phyloP scores from a whole-genome alignment of 148 eudicot genomes.

The Pouteria glomerata region DNA sequence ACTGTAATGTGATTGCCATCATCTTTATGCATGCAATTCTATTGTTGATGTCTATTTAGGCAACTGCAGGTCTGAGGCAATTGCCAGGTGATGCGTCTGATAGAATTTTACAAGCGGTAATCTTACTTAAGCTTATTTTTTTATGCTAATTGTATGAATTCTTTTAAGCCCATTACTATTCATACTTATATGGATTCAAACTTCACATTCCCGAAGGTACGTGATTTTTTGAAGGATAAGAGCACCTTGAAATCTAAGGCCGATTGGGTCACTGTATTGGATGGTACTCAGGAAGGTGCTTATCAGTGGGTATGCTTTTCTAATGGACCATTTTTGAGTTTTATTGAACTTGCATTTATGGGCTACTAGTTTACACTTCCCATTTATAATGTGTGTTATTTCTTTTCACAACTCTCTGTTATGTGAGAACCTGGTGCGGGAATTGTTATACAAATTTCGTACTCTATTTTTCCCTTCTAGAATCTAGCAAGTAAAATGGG shows the following conservation, averaged over 20 bases:
- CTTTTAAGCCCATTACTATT: background rate
- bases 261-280: conserved; percentile 80
- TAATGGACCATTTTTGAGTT: background rate
- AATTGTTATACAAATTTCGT: background rate
- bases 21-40: background rate
- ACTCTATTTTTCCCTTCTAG: background rate
- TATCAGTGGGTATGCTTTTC: conserved; percentile 87
- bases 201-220: conserved; percentile 50
- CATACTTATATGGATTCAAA: conserved; percentile 5
- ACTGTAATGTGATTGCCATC: background rate
- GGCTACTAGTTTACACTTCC: background rate
- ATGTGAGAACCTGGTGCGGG: background rate
- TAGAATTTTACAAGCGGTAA: conserved; percentile 88
- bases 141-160: conserved; percentile 1
- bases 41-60: conserved; percentile 41
- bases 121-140: conserved; percentile 6
- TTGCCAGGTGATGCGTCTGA: conserved; percentile 84
- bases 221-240: conserved; percentile 55
- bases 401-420: background rate
- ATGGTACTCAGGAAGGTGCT: conserved; percentile 98
- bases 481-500: background rate
- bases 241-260: conserved; percentile 60
- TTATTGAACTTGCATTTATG: background rate
- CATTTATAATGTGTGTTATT: background rate
- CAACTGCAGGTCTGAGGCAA: conserved; percentile 97